Evolutionary conservation across 805 yeast species (phyloP).

Genomic region (Myxozyma melibiosi): DNA sequence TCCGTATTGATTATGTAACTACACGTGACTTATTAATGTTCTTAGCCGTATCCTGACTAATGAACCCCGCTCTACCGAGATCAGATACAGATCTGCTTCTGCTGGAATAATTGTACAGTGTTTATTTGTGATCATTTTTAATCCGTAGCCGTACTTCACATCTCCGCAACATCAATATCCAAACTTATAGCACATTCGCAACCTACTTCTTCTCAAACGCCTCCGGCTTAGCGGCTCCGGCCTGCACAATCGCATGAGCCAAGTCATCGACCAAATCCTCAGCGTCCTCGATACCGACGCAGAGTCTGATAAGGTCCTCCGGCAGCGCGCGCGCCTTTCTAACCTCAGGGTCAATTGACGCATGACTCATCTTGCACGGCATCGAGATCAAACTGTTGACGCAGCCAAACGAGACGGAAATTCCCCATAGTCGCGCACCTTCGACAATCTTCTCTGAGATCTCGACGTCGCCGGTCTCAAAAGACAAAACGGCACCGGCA

Average conservation of each 20-base stretch:
- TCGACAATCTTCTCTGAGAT: slow-evolving; percentile 74
- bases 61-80: too few relatives aligned
- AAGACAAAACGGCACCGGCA: slow-evolving; percentile 84
- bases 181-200: neutral
- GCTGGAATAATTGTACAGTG: too few relatives aligned
- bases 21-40: too few relatives aligned
- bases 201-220: neutral
- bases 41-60: too few relatives aligned
- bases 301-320: slow-evolving; percentile 85
- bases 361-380: slow-evolving; percentile 97
- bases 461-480: slow-evolving; percentile 78
- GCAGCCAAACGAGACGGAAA: slow-evolving; percentile 92
- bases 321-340: slow-evolving; percentile 89
- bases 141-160: neutral
- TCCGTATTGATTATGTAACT: too few relatives aligned
- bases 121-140: neutral
- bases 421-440: slow-evolving; percentile 73
- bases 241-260: slow-evolving; percentile 64
- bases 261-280: slow-evolving; percentile 83
- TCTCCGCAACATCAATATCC: neutral
- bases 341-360: slow-evolving; percentile 87
- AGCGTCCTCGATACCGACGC: slow-evolving; percentile 86
- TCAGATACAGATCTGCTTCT: too few relatives aligned
- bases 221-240: slow-evolving; percentile 53
- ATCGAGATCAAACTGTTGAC: slow-evolving; percentile 88